Evolutionary conservation across 148 eudicot genomes (phyloP).

Genomic region (Chenopodium quinoa): DNA sequence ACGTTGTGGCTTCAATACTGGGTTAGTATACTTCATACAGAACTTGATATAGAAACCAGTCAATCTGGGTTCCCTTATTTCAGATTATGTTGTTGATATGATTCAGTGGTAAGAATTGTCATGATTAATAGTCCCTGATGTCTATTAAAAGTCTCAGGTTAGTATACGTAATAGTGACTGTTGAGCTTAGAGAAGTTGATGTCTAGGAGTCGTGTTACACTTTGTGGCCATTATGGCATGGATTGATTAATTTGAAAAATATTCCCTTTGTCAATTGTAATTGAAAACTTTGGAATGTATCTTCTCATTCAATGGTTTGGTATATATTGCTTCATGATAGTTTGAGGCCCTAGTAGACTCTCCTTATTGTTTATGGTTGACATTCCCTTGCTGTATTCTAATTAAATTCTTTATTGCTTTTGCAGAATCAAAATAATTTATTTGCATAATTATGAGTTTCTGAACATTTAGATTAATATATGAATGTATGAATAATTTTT

Average conservation of each 20-base stretch:
- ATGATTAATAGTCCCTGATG: background rate
- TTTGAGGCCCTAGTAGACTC: background rate
- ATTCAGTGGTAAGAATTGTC: background rate
- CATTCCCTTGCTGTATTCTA: background rate
- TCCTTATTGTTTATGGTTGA: background rate
- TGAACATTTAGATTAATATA: background rate
- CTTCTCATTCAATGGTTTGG: background rate
- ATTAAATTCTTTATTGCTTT: background rate
- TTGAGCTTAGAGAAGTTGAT: background rate
- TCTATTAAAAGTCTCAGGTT: background rate
- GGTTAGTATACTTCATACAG: slow-evolving; percentile 40
- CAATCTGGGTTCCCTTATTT: background rate
- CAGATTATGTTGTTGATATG: background rate
- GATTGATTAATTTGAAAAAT: background rate
- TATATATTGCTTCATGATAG: too few relatives aligned
- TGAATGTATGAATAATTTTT: background rate
- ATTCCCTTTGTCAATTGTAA: background rate
- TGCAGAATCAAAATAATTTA: background rate
- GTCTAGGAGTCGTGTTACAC: background rate
- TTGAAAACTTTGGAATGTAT: background rate
- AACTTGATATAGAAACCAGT: background rate
- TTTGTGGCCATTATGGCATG: background rate
- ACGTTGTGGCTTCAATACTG: slow-evolving; percentile 74
- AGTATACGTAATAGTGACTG: background rate
- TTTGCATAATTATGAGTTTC: background rate